Evolutionary conservation across 2,329 filamentous ascomycete species (phyloP), one percentile per base, ranked within the genome.

Genomic region (Pseudopithomyces chartarum): DNA sequence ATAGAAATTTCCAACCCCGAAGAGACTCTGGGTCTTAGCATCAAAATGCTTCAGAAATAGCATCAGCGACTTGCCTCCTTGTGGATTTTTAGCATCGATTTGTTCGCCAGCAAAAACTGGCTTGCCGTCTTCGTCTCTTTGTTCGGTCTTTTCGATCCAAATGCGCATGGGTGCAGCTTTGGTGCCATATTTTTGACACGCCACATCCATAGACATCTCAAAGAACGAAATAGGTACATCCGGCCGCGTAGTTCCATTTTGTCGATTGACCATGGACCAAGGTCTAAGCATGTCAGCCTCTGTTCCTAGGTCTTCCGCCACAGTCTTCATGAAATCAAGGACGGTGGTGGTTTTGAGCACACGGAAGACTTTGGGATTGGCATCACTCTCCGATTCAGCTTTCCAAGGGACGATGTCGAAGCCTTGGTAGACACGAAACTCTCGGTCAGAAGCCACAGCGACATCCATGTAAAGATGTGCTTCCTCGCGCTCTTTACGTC

Each of bases 221-320:
- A 87, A 79, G 69, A 96, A 92, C 73, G 86, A 85, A 47, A 99
- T 87, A 0, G 92, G 91, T 56, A 91, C 88, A 71, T 99, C 95
- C 0, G 96, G 95, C 17, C 95, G 87, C 36, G 92, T 89, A 0
- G 95, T 99, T 77, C 97, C 97, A 74, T 99, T 99, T 75, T 99
- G 95, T 11, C 95, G 89, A 72, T 97, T 98, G 1, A 99, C 95
- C 93, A 99, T 97, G 53, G 92, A 87, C 96, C 95, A 99, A 17
- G 97, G 85, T 20, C 95, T 87, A 22, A 98, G 78, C 59, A 86
- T 85, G 55, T 87, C 86, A 0, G 89, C 81, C 43, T 93, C 87
- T 48, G 90, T 76, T 0, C 81, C 83, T 48, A 90, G 82, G 55
- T 96, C 90, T 38, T 85, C 78, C 0, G 90, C 92, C 57, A 98